Base-by-base conservation (phyloP, 306 rosid species). In the Crotalaria pallida region DNA sequence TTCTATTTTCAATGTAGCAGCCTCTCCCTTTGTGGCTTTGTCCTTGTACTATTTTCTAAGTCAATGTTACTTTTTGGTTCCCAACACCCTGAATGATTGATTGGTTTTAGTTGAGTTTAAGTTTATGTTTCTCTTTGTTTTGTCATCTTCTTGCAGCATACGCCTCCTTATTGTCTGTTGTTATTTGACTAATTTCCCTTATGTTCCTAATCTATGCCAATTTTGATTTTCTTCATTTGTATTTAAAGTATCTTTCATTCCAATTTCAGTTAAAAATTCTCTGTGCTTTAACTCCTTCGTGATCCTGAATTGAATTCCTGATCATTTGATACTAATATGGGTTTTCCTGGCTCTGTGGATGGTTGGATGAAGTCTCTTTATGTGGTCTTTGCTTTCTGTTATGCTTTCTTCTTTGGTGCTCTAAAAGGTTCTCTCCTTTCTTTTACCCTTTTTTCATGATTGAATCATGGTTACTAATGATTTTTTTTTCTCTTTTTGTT, bases 391-490 rank as follows among this genome's bases (percentile, higher is more conserved):
- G 89, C 83, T 0, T 91, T 91, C 77, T 71, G 75, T 80, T 87
- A 78, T 72, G 96, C 96, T 75, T 72, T 91, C 71, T 73, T 69
- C 73, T 77, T 78, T 34, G 97, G 97, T 26, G 92, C 89, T 41
- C 67, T 88, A 23, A 91, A 91, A 91, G 93, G 97, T 91, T 78
- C n/a, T 40, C 26, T 74, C 51, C 57, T 0, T 43, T 58, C 50
- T 65, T 5, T 22, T 45, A 34, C 58, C 80, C 38, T 26, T 65
- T 24, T 66, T 60, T 34, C 27, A 56, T 67, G 58, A 17, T 50
- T 60, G 15, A 53, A 49, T 55, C 43, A 52, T 55, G 31, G 68
- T 18, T 72, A 40, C 34, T 31, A 21, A 60, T 44, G 65, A 53
- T 36, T 57, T 8, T 11, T 10, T 21, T 22, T 1, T n/a, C n/a